Percentiles rank a stretch among this genome's conserved stretches.
Conservation (phyloP, 192 early-diverging fungal genomes). For the Rhizoclosmatium globosum region DNA sequence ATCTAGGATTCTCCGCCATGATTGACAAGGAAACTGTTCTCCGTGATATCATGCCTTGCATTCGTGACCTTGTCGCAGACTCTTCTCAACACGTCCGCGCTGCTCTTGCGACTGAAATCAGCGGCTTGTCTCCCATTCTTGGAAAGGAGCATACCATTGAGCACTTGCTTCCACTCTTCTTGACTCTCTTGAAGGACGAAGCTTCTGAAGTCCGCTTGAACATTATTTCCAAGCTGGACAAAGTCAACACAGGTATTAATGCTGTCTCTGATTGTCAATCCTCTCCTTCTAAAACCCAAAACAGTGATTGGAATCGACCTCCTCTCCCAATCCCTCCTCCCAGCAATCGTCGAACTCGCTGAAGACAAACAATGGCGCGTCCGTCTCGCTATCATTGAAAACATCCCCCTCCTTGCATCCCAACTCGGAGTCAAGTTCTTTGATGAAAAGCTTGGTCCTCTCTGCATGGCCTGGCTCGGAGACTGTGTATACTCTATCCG, state of each 20-base stretch:
- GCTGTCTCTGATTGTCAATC: neutral
- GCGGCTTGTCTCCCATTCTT: constrained; percentile 92
- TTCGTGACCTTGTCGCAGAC: constrained; percentile 95
- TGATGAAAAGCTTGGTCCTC: constrained; percentile 90
- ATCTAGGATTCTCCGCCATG: constrained; percentile 69
- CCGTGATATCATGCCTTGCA: constrained; percentile 84
- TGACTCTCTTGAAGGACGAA: constrained; percentile 97
- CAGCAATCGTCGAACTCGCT: constrained; percentile 97
- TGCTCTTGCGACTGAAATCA: constrained; percentile 95
- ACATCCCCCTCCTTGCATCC: constrained; percentile 95
- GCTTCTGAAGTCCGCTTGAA: constrained; percentile 97
- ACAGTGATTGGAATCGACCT: constrained; percentile 92
- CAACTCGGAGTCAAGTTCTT: constrained; percentile 98
- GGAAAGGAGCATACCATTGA: constrained; percentile 96
- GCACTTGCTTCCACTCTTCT: constrained; percentile 92
- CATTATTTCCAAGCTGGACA: constrained; percentile 97
- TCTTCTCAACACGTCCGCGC: constrained; percentile 96
- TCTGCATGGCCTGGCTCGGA: constrained; percentile 99
- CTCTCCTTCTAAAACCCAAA: neutral
- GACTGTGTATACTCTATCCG: constrained; percentile 97
- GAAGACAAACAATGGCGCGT: constrained; percentile 99
- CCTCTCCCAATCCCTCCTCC: constrained; percentile 94
- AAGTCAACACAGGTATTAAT: constrained; percentile 81
- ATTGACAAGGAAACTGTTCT: constrained; percentile 83
- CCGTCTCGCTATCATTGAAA: constrained; percentile 98